phyloP scores from a whole-genome alignment of 306 rosid genomes.

The Morella rubra region DNA sequence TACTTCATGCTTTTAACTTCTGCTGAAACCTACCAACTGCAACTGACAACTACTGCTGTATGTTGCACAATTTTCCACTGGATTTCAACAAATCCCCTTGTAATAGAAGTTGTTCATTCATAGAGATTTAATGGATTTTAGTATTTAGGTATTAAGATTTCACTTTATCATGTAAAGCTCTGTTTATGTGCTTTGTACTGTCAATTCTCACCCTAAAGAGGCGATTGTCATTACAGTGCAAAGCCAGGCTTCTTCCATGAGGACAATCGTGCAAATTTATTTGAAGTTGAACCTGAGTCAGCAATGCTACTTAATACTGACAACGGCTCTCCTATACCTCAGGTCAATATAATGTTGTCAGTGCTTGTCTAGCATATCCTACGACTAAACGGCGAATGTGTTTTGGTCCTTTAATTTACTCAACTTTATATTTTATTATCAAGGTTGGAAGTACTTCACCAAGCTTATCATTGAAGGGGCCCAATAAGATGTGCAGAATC shows the following conservation, averaged over 20 bases:
- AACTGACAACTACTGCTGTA: not conserved
- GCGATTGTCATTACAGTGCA: constrained; percentile 56
- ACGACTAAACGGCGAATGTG: not conserved
- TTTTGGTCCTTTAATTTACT: constrained; percentile 7
- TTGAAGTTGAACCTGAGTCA: constrained; percentile 85
- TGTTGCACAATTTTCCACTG: not conserved
- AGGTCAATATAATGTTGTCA: constrained; percentile 45
- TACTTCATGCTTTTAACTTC: not conserved
- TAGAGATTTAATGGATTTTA: not conserved
- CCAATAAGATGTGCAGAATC: constrained; percentile 51
- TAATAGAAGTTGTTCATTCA: not conserved
- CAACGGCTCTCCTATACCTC: constrained; percentile 92
- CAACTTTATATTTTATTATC: constrained; percentile 1
- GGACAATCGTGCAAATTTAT: constrained; percentile 82
- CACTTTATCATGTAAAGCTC: not conserved
- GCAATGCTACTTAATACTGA: constrained; percentile 95
- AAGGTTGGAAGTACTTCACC: constrained; percentile 77
- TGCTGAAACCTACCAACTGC: not conserved
- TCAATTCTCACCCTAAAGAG: constrained; percentile 32
- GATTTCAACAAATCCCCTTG: not conserved
- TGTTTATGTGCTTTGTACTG: constrained; percentile 3
- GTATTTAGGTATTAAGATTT: not conserved
- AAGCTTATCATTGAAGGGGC: constrained; percentile 37
- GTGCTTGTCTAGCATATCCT: constrained; percentile 9
- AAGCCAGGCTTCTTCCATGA: constrained; percentile 96